Evolutionary conservation across 176 grass and related monocot genomes (phyloP).

Genomic region (Raddia guianensis): DNA sequence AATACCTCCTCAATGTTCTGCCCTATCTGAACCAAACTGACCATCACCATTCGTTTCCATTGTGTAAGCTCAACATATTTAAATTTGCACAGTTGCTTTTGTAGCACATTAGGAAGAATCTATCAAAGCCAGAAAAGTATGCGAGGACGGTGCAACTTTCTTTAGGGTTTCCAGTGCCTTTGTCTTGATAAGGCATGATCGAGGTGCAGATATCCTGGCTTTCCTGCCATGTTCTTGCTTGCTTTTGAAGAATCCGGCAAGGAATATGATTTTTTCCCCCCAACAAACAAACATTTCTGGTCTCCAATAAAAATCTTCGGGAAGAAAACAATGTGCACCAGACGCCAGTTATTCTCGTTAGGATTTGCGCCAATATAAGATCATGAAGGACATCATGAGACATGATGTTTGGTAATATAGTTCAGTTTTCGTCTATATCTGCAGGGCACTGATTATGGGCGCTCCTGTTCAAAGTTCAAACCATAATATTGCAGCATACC

Average conservation of each 20-base stretch:
- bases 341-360: not conserved
- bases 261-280: not conserved
- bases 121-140: conserved; percentile 3
- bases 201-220: conserved; percentile 35
- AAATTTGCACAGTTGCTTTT: not conserved
- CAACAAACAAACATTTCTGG: conserved; percentile 16
- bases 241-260: conserved; percentile 45
- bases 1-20: not conserved
- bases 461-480: no score
- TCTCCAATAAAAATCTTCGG: conserved; percentile 30
- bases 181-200: conserved; percentile 33
- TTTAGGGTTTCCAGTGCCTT: not conserved
- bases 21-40: not conserved
- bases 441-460: no score
- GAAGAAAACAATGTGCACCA: conserved; percentile 27
- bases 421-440: no score
- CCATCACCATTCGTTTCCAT: not conserved
- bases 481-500: no score
- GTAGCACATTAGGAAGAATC: not conserved
- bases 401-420: no score
- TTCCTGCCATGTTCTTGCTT: conserved; percentile 39
- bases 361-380: no score
- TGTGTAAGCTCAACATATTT: not conserved
- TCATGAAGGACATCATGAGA: no score
- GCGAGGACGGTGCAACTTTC: conserved; percentile 14